Conservation (phyloP, 1,284 basidiomycete species). For the Rhodotorula sp. region DNA sequence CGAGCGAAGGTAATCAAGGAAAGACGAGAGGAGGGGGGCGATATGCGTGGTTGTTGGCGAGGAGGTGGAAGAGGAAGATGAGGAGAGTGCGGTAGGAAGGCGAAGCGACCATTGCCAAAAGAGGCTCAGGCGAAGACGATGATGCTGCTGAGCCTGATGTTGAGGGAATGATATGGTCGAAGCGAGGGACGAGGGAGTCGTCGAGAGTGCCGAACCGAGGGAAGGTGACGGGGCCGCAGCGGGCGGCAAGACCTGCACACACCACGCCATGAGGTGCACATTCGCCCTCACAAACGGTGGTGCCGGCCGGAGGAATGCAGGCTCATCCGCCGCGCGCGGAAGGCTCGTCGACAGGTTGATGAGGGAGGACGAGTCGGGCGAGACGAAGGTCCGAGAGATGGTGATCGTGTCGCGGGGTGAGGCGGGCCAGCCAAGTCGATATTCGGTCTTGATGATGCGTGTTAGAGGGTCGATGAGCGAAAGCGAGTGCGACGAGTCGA, state of each 20-base stretch:
- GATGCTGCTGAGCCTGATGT: not conserved
- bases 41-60: not conserved
- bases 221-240: not conserved
- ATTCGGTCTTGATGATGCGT: constrained; percentile 82
- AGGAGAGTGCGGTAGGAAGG: constrained; percentile 57
- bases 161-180: constrained; percentile 47
- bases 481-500: constrained; percentile 75
- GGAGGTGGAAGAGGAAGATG: not conserved
- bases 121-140: constrained; percentile 70
- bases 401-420: constrained; percentile 91
- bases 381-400: constrained; percentile 72
- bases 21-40: constrained; percentile 1
- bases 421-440: constrained; percentile 91
- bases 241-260: constrained; percentile 63
- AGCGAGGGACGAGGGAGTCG: constrained; percentile 39
- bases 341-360: constrained; percentile 94
- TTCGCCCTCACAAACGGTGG: constrained; percentile 93
- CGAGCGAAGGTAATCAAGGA: not conserved
- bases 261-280: constrained; percentile 86
- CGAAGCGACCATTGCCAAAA: constrained; percentile 96
- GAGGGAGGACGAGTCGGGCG: constrained; percentile 49
- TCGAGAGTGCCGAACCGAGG: not conserved
- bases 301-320: constrained; percentile 85
- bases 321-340: constrained; percentile 84
- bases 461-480: constrained; percentile 85